Evolutionary conservation across 1,139 yeast genomes (phyloP).

Genomic region (Candida sanyaensis): DNA sequence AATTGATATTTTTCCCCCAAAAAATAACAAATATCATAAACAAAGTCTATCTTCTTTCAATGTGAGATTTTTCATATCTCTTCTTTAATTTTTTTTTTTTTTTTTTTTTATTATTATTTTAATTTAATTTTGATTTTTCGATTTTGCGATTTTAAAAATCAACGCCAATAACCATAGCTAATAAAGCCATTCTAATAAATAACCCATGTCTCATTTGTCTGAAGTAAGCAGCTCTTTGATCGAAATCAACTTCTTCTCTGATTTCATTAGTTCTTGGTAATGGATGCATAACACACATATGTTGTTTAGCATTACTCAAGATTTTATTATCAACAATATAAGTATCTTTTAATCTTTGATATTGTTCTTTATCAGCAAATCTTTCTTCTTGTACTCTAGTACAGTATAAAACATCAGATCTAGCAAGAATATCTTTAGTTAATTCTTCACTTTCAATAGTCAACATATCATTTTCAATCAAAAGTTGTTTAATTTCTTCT

Average conservation of each 20-base stretch:
- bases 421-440: conserved; percentile 80
- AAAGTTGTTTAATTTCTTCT: conserved; percentile 62
- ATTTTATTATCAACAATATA: conserved; percentile 93
- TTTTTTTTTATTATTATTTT: too few species aligned
- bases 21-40: background rate
- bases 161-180: conserved; percentile 96
- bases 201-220: conserved; percentile 99
- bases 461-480: conserved; percentile 67
- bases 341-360: conserved; percentile 85
- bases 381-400: conserved; percentile 98
- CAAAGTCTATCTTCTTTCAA: background rate
- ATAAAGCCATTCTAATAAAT: conserved; percentile 96
- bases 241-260: conserved; percentile 97
- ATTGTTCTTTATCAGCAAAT: conserved; percentile 73
- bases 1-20: conserved; percentile 5
- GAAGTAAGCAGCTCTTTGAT: conserved; percentile 98
- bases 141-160: conserved; percentile 40
- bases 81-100: too few species aligned
- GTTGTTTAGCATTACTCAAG: conserved; percentile 90
- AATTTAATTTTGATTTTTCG: background rate
- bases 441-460: conserved; percentile 72
- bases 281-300: conserved; percentile 99
- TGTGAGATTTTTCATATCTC: too few species aligned
- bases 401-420: conserved; percentile 94
- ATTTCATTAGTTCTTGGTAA: conserved; percentile 96